Conservation (phyloP, 2,329 filamentous ascomycete genomes). For the Fusarium euwallaceae region DNA sequence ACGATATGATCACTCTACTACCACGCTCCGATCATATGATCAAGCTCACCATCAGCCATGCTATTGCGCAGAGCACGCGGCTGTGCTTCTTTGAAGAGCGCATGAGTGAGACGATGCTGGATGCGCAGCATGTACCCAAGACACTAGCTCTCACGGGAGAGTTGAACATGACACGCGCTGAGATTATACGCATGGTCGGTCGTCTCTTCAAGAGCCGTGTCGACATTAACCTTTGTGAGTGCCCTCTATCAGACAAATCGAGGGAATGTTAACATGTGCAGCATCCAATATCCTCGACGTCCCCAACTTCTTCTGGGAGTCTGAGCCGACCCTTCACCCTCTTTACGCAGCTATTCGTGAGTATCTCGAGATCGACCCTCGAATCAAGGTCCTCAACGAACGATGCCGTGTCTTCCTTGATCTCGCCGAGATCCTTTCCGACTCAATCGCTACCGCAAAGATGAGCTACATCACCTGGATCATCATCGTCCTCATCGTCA, state of each 20-base stretch:
- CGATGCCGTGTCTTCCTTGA: slow-evolving; percentile 97
- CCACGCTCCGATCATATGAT: slow-evolving; percentile 97
- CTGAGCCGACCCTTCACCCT: slow-evolving; percentile 93
- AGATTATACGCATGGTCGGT: slow-evolving; percentile 93
- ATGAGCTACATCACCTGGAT: slow-evolving; percentile 99
- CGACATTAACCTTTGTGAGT: slow-evolving; percentile 96
- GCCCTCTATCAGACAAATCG: background rate
- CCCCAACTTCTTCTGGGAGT: slow-evolving; percentile 98
- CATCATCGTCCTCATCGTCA: slow-evolving; percentile 91
- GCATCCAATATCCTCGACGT: slow-evolving; percentile 96
- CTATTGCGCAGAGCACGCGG: slow-evolving; percentile 97
- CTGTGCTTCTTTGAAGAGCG: slow-evolving; percentile 95
- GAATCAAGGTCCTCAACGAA: slow-evolving; percentile 97
- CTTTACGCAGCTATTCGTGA: slow-evolving; percentile 95
- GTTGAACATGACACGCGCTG: slow-evolving; percentile 89
- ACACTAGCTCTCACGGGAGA: slow-evolving; percentile 89
- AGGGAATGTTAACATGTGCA: slow-evolving; percentile 51
- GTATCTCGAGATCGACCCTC: slow-evolving; percentile 96
- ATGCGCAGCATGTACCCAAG: slow-evolving; percentile 93
- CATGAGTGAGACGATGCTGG: slow-evolving; percentile 94
- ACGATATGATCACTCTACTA: slow-evolving; percentile 98
- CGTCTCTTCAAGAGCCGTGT: slow-evolving; percentile 93
- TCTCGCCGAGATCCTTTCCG: slow-evolving; percentile 92
- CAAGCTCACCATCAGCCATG: slow-evolving; percentile 96
- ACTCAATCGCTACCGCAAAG: slow-evolving; percentile 92